Base-by-base conservation (phyloP, 352 stramenopile genomes). In the Globisporangium yorkense region DNA sequence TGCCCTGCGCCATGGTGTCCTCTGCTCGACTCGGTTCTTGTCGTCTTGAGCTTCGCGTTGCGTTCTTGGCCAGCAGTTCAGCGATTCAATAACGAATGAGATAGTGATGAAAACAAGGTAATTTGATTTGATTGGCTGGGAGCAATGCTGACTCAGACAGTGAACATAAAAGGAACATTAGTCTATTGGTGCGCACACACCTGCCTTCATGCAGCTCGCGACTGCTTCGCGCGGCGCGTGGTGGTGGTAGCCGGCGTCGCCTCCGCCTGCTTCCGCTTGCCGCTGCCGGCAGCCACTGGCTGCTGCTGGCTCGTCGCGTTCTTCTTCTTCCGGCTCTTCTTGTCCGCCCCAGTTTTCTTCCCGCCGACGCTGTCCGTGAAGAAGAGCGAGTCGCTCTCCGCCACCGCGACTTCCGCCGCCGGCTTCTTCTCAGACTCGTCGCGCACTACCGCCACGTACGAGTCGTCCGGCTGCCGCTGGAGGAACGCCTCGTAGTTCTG, bases 1-100 rank as follows among this genome's bases (percentile, higher is more conserved):
- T 88, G 63, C 84, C 84, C 68, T 94, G 84, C 51, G 84, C 84
- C 84, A 94, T 94, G 41, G 60, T 55, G 3, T 2, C 44, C 13
- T 13, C 29, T 20, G 31, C 24, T 27, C 24, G 24, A 27, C 24
- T 27, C 24, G 24, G 24, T 27, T 27, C 24, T 27, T 27, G 24
- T 27, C 1, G 24, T 27, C 24, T 27, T 27, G 24, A 27, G 16
- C 4, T 49, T 18, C 31, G 39, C 41, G 12, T 2, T 4, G n/a
- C n/a, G 43, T 27, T 20, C 16, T 21, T 51, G 27, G 33, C 33
- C 33, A 37, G 33, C 33, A 37, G 33, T 10, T 6, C 33, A 37
- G 33, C 33, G 33, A 1, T 27, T 27, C 24, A 27, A 27, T 27
- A 27, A 27, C 24, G 1, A 37, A 37, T 37, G 33, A 7, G 35